phyloP scores from a whole-genome alignment of 208 protist species.

The Leishmania mexicana region DNA sequence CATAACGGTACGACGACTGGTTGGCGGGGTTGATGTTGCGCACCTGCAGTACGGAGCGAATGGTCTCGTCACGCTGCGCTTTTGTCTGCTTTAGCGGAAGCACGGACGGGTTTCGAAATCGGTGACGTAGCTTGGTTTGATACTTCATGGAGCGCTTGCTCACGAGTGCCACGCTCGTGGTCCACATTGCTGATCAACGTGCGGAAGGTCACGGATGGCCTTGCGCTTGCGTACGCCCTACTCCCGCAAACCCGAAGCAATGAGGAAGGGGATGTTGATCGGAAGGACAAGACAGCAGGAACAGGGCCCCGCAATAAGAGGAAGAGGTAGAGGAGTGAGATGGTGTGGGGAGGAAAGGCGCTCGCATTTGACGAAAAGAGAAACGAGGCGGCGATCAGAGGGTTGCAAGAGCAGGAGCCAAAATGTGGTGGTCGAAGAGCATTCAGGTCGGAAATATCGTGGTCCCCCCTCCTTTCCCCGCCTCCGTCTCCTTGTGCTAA shows the following conservation, averaged over 20 bases:
- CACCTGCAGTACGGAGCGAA: constrained; percentile 51
- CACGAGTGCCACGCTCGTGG: constrained; percentile 20
- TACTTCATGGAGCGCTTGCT: constrained; percentile 64
- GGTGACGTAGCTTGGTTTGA: constrained; percentile 70
- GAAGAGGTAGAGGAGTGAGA: background rate
- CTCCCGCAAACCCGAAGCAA: background rate
- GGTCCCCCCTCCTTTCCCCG: background rate
- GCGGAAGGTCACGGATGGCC: background rate
- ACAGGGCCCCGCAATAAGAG: background rate
- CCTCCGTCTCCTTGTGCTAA: background rate
- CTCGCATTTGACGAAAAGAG: background rate
- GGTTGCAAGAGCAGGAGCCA: background rate
- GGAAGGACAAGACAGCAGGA: background rate
- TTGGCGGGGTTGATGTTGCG: constrained; percentile 53
- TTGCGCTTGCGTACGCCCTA: background rate
- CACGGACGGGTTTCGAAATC: constrained; percentile 75
- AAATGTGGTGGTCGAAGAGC: background rate
- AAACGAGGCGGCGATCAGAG: background rate
- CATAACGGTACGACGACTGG: constrained; percentile 66
- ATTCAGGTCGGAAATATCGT: background rate
- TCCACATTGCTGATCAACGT: constrained; percentile 17
- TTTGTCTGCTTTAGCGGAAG: constrained; percentile 75
- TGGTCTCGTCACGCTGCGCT: constrained; percentile 77
- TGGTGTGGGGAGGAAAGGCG: background rate
- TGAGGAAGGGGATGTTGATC: background rate